Base-by-base conservation (phyloP, 805 yeast species). In the Cyberlindnera mycetangii region DNA sequence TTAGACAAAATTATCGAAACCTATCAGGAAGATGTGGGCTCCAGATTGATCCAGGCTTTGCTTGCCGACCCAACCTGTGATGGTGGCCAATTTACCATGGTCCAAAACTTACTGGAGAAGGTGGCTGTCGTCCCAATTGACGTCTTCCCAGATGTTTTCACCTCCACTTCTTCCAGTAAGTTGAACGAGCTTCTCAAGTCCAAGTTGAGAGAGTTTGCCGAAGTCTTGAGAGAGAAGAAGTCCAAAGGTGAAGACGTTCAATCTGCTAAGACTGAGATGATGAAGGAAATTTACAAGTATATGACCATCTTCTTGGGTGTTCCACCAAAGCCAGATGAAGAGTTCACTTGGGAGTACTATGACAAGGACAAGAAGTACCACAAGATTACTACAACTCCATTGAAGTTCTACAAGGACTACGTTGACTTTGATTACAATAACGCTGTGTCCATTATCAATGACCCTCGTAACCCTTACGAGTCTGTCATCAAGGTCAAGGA, bases 1-100 rank as follows among this genome's bases (percentile, higher is more conserved):
- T 67, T 88, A 53, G 89, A 88, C 50, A 88, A 85, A 62, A 76
- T 86, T 44, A 68, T 83, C 47, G 85, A 83, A 54, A 84, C 95
- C 20, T 73, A 76, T 27, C 70, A 77, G 30, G 81, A 82, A 60
- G 81, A 74, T 35, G 75, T 83, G 41, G 89, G 80, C 50, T 81
- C 89, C 1, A 74, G 95, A 51, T 66, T 85, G 45, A 78, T 88
- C 39, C 86, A 82, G 64, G 77, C 75, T 53, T 65, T 88, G 37
- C 68, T 87, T 43, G 54, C 68, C 5, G 82, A 78, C 43, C 95
- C 96, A 19, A 79, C 81, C 36, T 62, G 75, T 47, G 96, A 89
- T 59, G 96, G 96, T 54, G 96, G 96, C 42, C 96, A 88, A 65
- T 87, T 85, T 74, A 82, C 85, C 52, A 84, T 88, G 93, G 78